Evolutionary conservation across 2,329 filamentous ascomycete species (phyloP), one percentile per base, ranked within the genome.

Genomic region (Aspergillus texensis): DNA sequence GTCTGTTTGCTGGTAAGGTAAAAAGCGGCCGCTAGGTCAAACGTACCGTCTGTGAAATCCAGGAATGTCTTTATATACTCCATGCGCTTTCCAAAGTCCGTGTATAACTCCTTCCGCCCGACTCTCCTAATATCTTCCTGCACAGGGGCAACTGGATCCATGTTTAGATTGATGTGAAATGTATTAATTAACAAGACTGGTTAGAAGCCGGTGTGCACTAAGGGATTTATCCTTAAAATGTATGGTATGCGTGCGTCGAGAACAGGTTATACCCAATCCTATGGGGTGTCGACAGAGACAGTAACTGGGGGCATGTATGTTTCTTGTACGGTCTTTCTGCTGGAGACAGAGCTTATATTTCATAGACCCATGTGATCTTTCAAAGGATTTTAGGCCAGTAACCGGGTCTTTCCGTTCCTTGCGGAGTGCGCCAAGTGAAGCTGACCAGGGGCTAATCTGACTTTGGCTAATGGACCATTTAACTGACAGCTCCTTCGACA

Each of bases 71-170:
- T 45, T 3, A 65, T 14, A 43, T 60, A 65, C 9, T 56, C 57
- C 41, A 65, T 60, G 14, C 63, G 63, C 48, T 62, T 65, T 28
- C 39, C 39, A 21, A 65, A 60, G 34, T 62, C 61, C 9, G 63
- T 65, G 60, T 62, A 65, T n/a, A 65, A 57, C 24, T 65, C 63
- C 57, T 41, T 45, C 57, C 63, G 63, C 26, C 21, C 39, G 9
- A 46, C 63, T 16, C 48, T 53, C 39, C 39, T 43, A 32, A 65
- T 65, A 34, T 60, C 52, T 28, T 55, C 36, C 39, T 41, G 10
- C 36, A 55, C 52, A 48, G 60, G 50, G 21, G 55, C 32, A 28
- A 50, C 43, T 45, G 41, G 32, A 62, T 43, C 45, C 60, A 58
- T 62, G 12, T 26, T 54, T 54, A 54, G 48, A 11, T 30, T 19